A percentile compares a stretch with the other conserved stretches of the same genome.
phyloP scores from a whole-genome alignment of 768 basidiomycete species.

The Wakefieldia striispora region DNA sequence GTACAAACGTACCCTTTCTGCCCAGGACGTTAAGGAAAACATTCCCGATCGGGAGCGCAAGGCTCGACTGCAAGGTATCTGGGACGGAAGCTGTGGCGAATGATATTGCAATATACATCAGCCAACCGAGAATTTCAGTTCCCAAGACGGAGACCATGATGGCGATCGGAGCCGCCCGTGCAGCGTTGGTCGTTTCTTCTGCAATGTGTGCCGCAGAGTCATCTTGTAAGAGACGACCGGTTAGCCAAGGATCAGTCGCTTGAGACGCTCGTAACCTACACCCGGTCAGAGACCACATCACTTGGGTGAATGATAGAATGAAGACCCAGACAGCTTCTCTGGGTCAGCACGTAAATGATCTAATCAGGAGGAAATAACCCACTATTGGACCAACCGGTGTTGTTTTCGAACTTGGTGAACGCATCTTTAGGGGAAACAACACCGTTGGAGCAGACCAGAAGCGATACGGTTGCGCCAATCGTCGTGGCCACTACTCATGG shows the following conservation, averaged over 20 bases:
- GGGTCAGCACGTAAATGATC: not conserved
- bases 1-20: constrained; percentile 39
- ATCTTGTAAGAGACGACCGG: constrained; percentile 25
- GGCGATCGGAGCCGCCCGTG: constrained; percentile 42
- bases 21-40: constrained; percentile 39
- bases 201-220: constrained; percentile 49
- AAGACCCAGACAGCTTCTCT: constrained; percentile 22
- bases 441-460: constrained; percentile 18
- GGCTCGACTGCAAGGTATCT: constrained; percentile 29
- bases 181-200: constrained; percentile 44
- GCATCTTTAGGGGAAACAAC: constrained; percentile 16
- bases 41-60: constrained; percentile 41
- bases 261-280: constrained; percentile 10
- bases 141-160: constrained; percentile 41
- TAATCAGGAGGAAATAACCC: not conserved
- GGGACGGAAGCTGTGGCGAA: constrained; percentile 42
- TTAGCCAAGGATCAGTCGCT: not conserved
- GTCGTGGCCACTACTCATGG: constrained; percentile 18
- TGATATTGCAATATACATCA: constrained; percentile 41
- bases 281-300: constrained; percentile 26
- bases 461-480: constrained; percentile 15
- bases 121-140: constrained; percentile 41
- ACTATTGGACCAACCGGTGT: constrained; percentile 24
- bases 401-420: constrained; percentile 26
- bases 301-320: constrained; percentile 23